phyloP scores from a whole-genome alignment of 2,329 filamentous ascomycete genomes.

The Corinectria fuckeliana region DNA sequence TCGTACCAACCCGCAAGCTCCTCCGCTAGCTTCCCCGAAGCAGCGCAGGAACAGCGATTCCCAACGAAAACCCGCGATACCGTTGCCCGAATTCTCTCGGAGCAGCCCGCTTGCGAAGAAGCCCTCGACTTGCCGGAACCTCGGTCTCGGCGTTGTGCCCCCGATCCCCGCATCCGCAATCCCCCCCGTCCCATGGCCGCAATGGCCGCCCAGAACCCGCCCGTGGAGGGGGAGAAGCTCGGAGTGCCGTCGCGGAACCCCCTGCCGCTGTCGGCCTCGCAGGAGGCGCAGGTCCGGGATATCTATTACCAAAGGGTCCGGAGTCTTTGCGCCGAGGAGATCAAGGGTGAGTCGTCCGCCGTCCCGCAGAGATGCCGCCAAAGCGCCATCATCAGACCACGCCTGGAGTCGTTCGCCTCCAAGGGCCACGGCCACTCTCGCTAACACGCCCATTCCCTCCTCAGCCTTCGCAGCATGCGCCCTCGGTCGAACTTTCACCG shows the following conservation, averaged over 20 bases:
- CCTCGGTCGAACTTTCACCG: slow-evolving; percentile 81
- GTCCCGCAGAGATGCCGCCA: background rate
- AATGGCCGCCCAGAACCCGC: slow-evolving; percentile 45
- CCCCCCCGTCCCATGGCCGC: slow-evolving; percentile 35
- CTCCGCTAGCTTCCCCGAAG: slow-evolving; percentile 29
- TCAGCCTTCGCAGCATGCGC: slow-evolving; percentile 93
- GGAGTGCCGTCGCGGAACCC: slow-evolving; percentile 74
- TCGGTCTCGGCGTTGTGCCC: background rate
- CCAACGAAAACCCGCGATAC: background rate
- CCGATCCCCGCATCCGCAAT: slow-evolving; percentile 11
- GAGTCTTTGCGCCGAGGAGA: slow-evolving; percentile 75
- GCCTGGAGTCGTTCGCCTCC: background rate
- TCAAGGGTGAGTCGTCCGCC: slow-evolving; percentile 65
- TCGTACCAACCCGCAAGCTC: slow-evolving; percentile 33
- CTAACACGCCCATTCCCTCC: background rate
- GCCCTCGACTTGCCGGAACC: background rate
- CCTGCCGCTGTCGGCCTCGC: slow-evolving; percentile 79
- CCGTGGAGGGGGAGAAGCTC: slow-evolving; percentile 44
- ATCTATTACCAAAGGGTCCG: slow-evolving; percentile 83
- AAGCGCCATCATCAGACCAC: slow-evolving; percentile 10
- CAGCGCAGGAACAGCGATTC: background rate
- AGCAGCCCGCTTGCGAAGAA: background rate
- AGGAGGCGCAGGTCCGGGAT: slow-evolving; percentile 82
- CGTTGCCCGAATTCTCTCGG: slow-evolving; percentile 7
- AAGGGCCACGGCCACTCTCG: background rate